phyloP scores from a whole-genome alignment of 2,329 filamentous ascomycete genomes.

The Diplodia intermedia region DNA sequence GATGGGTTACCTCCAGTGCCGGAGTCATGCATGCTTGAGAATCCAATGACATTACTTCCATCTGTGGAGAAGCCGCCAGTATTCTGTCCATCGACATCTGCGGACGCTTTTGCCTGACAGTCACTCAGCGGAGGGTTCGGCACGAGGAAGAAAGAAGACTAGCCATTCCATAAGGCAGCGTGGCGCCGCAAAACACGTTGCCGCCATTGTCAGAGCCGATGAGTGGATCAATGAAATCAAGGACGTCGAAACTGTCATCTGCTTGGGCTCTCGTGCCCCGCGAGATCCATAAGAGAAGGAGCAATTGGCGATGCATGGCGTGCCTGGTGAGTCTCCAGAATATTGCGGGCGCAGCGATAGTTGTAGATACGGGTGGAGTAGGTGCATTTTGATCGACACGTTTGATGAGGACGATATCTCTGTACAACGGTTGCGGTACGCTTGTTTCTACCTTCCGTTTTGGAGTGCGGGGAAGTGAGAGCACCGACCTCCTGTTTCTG shows the following conservation, averaged over 20 bases:
- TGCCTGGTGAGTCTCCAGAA: background rate
- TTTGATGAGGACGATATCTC: background rate
- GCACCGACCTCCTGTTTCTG: background rate
- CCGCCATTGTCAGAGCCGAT: constrained; percentile 54
- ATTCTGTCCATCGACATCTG: constrained; percentile 58
- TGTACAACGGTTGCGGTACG: background rate
- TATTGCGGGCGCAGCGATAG: background rate
- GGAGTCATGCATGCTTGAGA: constrained; percentile 48
- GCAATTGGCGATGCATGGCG: constrained; percentile 5
- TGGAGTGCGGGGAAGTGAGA: constrained; percentile 13
- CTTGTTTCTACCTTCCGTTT: constrained; percentile 14
- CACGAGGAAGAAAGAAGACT: background rate
- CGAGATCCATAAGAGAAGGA: background rate
- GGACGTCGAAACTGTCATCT: constrained; percentile 37
- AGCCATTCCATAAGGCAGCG: constrained; percentile 53
- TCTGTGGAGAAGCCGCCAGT: constrained; percentile 64
- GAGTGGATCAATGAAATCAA: constrained; percentile 52
- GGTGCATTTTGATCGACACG: background rate
- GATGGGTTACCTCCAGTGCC: constrained; percentile 59
- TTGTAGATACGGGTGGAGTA: background rate
- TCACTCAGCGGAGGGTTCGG: constrained; percentile 56
- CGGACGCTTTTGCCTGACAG: constrained; percentile 47
- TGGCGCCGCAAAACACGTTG: constrained; percentile 57
- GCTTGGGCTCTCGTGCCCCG: background rate
- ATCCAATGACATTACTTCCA: constrained; percentile 52